A percentile compares a stretch with the other conserved stretches of the same genome.
These are phyloP conservation scores for Pythium biforme DNA, from an alignment of 352 stramenopile species.

Conservation along the genomic window DNA sequence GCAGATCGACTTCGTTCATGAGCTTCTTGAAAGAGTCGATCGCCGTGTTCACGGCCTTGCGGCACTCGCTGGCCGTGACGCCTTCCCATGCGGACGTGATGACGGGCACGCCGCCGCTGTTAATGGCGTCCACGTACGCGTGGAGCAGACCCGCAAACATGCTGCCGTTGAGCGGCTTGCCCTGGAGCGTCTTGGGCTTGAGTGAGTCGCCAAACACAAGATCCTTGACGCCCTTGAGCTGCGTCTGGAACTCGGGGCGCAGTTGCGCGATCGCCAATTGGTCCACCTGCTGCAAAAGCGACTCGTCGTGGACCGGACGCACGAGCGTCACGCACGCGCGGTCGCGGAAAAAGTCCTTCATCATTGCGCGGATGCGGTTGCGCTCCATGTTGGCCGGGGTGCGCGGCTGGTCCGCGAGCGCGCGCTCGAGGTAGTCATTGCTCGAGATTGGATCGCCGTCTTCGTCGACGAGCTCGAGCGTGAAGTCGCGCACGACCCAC, in stretches of 20 bases:
- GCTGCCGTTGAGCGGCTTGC: slow-evolving; percentile 73
- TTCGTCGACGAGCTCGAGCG: slow-evolving; percentile 83
- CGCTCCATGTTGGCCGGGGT: slow-evolving; percentile 69
- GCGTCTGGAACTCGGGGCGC: slow-evolving; percentile 73
- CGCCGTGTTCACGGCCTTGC: slow-evolving; percentile 63
- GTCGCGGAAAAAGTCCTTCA: slow-evolving; percentile 85
- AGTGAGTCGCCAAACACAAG: slow-evolving; percentile 71
- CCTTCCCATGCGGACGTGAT: slow-evolving; percentile 88
- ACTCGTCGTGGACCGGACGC: slow-evolving; percentile 78
- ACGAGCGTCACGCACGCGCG: slow-evolving; percentile 82
- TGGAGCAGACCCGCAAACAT: slow-evolving; percentile 85
- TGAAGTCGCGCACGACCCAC: slow-evolving; percentile 89
- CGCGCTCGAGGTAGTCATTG: slow-evolving; percentile 80
- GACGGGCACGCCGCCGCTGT: slow-evolving; percentile 85
- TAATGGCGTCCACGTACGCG: slow-evolving; percentile 83
- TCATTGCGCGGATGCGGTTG: slow-evolving; percentile 78
- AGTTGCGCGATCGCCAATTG: slow-evolving; percentile 60
- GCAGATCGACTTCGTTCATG: slow-evolving; percentile 57
- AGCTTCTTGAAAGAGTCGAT: slow-evolving; percentile 65
- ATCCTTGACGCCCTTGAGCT: slow-evolving; percentile 62
- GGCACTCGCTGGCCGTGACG: slow-evolving; percentile 77
- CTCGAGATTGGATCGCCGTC: slow-evolving; percentile 77
- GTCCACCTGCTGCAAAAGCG: slow-evolving; percentile 75
- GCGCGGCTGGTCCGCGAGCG: slow-evolving; percentile 67
- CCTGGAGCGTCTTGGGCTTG: slow-evolving; percentile 82